Conservation (phyloP, 345 rosid genomes). For the Jatropha curcas region DNA sequence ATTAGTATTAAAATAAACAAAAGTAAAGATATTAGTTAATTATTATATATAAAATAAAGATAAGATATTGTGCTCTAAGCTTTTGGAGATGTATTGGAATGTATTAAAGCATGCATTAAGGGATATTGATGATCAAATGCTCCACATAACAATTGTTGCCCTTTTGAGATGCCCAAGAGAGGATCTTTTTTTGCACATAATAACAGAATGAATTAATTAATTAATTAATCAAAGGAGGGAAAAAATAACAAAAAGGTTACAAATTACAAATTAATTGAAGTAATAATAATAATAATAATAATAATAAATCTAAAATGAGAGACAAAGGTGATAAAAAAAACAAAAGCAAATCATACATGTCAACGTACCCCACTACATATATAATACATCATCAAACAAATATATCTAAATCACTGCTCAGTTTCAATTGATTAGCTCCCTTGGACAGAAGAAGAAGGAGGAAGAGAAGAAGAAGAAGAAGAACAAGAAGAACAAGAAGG, state of each 20-base stretch:
- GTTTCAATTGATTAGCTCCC: no score
- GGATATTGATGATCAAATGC: not conserved
- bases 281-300: no score
- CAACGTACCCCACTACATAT: not conserved
- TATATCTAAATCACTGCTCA: no score
- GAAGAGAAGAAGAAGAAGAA: no score
- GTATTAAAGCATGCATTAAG: not conserved
- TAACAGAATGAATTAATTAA: not conserved
- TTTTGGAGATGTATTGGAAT: not conserved
- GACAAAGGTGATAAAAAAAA: not conserved
- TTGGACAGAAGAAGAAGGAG: no score
- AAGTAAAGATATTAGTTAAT: not conserved
- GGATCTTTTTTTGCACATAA: not conserved
- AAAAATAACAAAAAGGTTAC: not conserved
- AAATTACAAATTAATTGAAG: not conserved
- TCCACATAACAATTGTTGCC: conserved; percentile 6
- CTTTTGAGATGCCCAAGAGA: conserved; percentile 13
- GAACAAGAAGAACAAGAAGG: no score
- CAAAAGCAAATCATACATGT: not conserved
- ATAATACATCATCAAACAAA: no score
- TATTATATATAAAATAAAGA: not conserved
- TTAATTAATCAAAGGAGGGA: not conserved
- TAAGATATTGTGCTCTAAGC: conserved; percentile 3
- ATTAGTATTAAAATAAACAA: not conserved
- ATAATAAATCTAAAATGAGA: no score